Percentiles rank a stretch among this genome's conserved stretches.
These are phyloP conservation scores for Neurospora sp. DNA, from an alignment of 2,329 filamentous ascomycete genomes.

Conservation along the genomic window DNA sequence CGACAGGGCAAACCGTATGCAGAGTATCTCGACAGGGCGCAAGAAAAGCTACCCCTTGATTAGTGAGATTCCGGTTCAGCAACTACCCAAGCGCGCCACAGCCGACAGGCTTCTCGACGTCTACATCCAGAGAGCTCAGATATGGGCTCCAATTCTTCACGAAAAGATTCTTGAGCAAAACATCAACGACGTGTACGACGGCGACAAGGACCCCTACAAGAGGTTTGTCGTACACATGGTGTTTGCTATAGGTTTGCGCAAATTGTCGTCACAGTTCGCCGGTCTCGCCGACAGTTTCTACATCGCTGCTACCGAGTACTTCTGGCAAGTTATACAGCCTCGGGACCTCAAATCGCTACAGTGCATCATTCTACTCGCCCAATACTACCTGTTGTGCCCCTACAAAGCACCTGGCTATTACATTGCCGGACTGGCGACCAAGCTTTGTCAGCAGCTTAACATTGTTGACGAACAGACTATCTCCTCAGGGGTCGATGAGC, in stretches of 20 bases:
- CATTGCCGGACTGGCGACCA: slow-evolving; percentile 77
- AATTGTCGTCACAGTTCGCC: slow-evolving; percentile 81
- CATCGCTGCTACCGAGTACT: slow-evolving; percentile 72
- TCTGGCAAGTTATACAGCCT: slow-evolving; percentile 74
- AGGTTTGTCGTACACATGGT: slow-evolving; percentile 88
- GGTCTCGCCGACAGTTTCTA: slow-evolving; percentile 93
- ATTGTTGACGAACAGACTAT: slow-evolving; percentile 86
- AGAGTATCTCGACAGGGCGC: slow-evolving; percentile 49
- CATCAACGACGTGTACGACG: slow-evolving; percentile 70
- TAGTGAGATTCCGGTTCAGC: slow-evolving; percentile 70
- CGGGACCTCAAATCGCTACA: slow-evolving; percentile 88
- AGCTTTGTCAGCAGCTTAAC: slow-evolving; percentile 81
- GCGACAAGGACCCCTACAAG: slow-evolving; percentile 67
- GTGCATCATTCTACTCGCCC: slow-evolving; percentile 76
- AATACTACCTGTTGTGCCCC: slow-evolving; percentile 87
- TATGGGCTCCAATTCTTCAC: slow-evolving; percentile 80
- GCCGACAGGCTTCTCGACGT: slow-evolving; percentile 74
- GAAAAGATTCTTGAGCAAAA: slow-evolving; percentile 70
- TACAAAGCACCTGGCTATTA: slow-evolving; percentile 91
- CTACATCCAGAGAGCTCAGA: slow-evolving; percentile 81
- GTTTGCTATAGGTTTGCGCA: slow-evolving; percentile 89
- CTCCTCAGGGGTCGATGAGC: slow-evolving; percentile 51
- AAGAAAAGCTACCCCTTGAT: slow-evolving; percentile 88
- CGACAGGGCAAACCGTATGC: slow-evolving; percentile 51
- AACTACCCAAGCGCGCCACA: slow-evolving; percentile 62